phyloP scores from a whole-genome alignment of 352 stramenopile genomes.

The Globisporangium apiculatum region DNA sequence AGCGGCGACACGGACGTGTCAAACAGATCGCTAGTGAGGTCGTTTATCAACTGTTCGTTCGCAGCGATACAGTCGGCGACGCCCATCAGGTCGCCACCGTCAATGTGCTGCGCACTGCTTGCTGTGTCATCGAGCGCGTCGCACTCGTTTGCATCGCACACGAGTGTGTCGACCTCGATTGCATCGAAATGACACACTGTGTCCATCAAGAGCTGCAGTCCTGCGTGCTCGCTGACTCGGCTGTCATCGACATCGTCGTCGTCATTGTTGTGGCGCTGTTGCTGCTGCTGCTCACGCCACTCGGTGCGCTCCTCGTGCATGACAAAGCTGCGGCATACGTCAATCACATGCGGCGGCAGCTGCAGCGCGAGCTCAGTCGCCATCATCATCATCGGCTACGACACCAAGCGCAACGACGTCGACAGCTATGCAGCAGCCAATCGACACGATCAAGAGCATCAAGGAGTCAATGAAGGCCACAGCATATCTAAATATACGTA shows the following conservation, averaged over 20 bases:
- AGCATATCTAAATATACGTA: too few species aligned
- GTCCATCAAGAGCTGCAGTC: background rate
- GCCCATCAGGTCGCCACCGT: background rate
- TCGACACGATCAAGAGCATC: too few species aligned
- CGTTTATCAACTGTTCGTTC: background rate
- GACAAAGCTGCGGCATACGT: conserved; percentile 3
- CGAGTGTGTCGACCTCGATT: conserved; percentile 1
- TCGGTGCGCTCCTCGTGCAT: background rate
- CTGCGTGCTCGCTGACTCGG: too few species aligned
- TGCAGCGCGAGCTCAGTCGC: background rate
- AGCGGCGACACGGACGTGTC: conserved; percentile 2
- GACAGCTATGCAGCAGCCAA: too few species aligned
- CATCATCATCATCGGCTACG: background rate
- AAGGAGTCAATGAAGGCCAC: too few species aligned
- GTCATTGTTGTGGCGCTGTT: background rate
- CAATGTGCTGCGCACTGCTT: background rate
- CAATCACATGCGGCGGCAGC: background rate
- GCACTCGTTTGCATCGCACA: background rate
- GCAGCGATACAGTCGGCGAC: background rate
- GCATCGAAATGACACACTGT: conserved; percentile 1
- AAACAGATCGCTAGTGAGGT: background rate
- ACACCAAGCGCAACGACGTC: too few species aligned
- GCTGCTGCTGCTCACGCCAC: background rate
- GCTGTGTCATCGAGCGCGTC: background rate
- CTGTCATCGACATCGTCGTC: too few species aligned